phyloP scores from a whole-genome alignment of 2,329 filamentous ascomycete genomes.

The Penicillium hesseltinei region DNA sequence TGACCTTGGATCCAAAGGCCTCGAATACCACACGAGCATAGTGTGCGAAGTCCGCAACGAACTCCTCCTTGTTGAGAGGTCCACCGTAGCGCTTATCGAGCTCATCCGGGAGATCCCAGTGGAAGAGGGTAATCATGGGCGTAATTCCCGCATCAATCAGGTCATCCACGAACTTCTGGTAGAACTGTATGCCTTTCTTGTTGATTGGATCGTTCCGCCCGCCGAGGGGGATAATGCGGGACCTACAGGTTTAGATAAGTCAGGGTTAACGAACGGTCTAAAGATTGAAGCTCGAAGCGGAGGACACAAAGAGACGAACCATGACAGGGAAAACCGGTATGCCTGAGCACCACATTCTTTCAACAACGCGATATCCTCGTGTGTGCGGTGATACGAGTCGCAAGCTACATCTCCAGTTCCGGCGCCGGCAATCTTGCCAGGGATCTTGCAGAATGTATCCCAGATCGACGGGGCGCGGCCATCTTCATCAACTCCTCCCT shows the following conservation, averaged over 20 bases:
- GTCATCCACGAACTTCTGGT: conserved; percentile 75
- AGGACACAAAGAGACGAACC: conserved; percentile 35
- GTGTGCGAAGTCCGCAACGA: conserved; percentile 74
- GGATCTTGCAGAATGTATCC: conserved; percentile 81
- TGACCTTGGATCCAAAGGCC: conserved; percentile 69
- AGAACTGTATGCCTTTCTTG: conserved; percentile 72
- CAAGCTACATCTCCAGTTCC: conserved; percentile 75
- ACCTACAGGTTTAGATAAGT: conserved; percentile 33
- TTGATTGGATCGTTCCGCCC: conserved; percentile 81
- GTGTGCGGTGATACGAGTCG: conserved; percentile 79
- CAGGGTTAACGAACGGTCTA: neutral
- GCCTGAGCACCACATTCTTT: conserved; percentile 69
- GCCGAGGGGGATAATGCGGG: conserved; percentile 80
- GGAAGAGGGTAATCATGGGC: conserved; percentile 79
- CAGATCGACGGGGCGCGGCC: conserved; percentile 81
- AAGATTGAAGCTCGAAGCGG: neutral
- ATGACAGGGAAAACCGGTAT: conserved; percentile 84
- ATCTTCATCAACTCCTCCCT: conserved; percentile 71
- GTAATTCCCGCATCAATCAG: conserved; percentile 72
- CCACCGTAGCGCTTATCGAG: conserved; percentile 80
- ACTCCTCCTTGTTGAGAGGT: conserved; percentile 76
- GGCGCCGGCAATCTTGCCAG: conserved; percentile 79
- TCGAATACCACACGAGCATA: conserved; percentile 76
- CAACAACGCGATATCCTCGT: conserved; percentile 73
- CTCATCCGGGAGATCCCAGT: conserved; percentile 82